These are phyloP conservation scores for Scutellaria galericulata DNA, from an alignment of 257 asterid genomes.

Conservation along the genomic window DNA sequence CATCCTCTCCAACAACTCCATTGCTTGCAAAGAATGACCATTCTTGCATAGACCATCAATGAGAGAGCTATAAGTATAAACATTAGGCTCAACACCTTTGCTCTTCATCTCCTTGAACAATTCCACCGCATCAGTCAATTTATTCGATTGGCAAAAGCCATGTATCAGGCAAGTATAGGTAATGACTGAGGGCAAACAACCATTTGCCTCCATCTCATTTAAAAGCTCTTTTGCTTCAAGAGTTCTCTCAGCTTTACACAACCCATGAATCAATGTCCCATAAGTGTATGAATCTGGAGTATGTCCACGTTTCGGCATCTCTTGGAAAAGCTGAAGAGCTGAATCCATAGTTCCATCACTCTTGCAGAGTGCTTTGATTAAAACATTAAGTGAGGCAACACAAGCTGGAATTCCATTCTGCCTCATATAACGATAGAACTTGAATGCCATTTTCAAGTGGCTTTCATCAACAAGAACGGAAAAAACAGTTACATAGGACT, in stretches of 20 bases:
- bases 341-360: conserved; percentile 67
- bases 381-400: conserved; percentile 69
- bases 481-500: conserved; percentile 73
- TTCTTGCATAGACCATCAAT: conserved; percentile 92
- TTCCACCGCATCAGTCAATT: conserved; percentile 66
- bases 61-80: conserved; percentile 80
- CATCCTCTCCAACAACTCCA: conserved; percentile 73
- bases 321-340: conserved; percentile 69
- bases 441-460: conserved; percentile 77
- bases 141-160: conserved; percentile 69
- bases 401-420: conserved; percentile 66
- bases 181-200: conserved; percentile 76
- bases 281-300: conserved; percentile 85
- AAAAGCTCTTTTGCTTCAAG: conserved; percentile 85
- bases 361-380: conserved; percentile 89
- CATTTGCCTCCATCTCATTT: conserved; percentile 75
- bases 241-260: conserved; percentile 70
- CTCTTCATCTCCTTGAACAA: conserved; percentile 76
- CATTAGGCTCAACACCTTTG: conserved; percentile 77
- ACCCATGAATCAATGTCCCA: conserved; percentile 84
- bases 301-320: conserved; percentile 81
- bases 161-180: conserved; percentile 71
- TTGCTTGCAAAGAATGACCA: conserved; percentile 73
- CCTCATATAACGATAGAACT: conserved; percentile 79
- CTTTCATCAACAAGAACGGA: conserved; percentile 81